Base-by-base conservation (phyloP, 2,329 filamentous ascomycete species). In the Ciborinia camelliae region DNA sequence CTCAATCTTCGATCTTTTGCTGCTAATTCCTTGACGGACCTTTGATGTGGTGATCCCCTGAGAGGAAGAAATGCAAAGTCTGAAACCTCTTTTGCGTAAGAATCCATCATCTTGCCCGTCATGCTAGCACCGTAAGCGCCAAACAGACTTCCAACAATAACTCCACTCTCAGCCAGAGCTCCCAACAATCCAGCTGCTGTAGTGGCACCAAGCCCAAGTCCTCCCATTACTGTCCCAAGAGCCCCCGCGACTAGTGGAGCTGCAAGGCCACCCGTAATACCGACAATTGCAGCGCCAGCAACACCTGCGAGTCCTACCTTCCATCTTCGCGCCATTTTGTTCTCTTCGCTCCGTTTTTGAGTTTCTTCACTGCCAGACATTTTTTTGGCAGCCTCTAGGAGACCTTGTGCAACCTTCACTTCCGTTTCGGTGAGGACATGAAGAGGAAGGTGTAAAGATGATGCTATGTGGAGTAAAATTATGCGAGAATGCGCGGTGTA, bases 291-390 rank as follows among this genome's bases (percentile, higher is more conserved):
- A n/a, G 94, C 94, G 14, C 94, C 94, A 0, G 91, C 92, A 0
- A 96, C 91, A 10, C 90, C 91, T 0, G 93, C 94, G 32, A 97
- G 81, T 0, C 93, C 92, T 26, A 97, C 92, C 75, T 97, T 97
- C 91, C 91, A 96, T 75, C 90, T 90, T 10, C 92, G 82, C 26
- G 85, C 82, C 10, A 83, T 78, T 70, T 90, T 86, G 63, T 89
- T 90, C 66, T 90, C 84, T 68, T 93, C 87, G 18, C 84, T 84
- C 62, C 89, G 86, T 74, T 90, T 90, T 73, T 89, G 85, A 0
- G 87, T 87, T 74, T 95, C 92, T 52, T 89, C 83, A 47, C 89
- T 86, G 1, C 84, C 83, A 0, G 84, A 85, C 73, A 91, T 85
- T 28, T 87, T 83, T 68, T 89, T 84, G n/a, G 91, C 90, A 43